Evolutionary conservation across 768 basidiomycete species (phyloP).

Genomic region (Chalciporus sphaerocephalus): DNA sequence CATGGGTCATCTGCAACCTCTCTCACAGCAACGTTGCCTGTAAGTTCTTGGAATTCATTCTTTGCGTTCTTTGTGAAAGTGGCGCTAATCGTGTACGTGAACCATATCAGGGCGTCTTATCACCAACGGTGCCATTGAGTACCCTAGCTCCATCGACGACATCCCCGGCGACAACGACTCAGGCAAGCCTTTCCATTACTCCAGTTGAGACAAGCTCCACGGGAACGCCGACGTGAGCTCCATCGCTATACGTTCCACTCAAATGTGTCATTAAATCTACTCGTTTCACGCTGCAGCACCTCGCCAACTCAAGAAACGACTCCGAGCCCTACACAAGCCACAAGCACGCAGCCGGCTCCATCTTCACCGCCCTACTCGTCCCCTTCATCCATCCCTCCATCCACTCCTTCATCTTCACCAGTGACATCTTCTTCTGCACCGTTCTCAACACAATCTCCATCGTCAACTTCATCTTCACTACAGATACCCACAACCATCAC

Average conservation of each 20-base stretch:
- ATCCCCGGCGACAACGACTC: too few species aligned
- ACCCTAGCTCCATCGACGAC: too few species aligned
- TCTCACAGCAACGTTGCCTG: too few species aligned
- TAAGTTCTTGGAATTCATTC: too few species aligned
- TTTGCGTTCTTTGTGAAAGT: too few species aligned
- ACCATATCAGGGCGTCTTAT: too few species aligned
- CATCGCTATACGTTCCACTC: neutral
- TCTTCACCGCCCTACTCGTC: neutral
- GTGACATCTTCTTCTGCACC: slow-evolving; percentile 1
- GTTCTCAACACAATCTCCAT: slow-evolving; percentile 1
- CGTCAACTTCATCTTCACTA: slow-evolving; percentile 4
- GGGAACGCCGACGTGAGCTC: neutral
- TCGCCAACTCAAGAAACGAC: slow-evolving; percentile 2
- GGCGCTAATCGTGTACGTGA: too few species aligned
- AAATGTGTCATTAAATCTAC: neutral
- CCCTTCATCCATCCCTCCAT: too few species aligned
- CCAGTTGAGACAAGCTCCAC: neutral
- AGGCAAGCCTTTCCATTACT: too few species aligned
- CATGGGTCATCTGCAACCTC: too few species aligned
- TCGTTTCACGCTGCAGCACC: slow-evolving; percentile 1
- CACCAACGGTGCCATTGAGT: too few species aligned
- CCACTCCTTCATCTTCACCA: neutral
- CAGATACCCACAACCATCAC: slow-evolving; percentile 17
- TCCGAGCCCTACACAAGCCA: neutral
- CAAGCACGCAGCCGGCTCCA: slow-evolving; percentile 3